Evolutionary conservation across 305 asterid genomes (phyloP).

Genomic region (Rubia occidens): DNA sequence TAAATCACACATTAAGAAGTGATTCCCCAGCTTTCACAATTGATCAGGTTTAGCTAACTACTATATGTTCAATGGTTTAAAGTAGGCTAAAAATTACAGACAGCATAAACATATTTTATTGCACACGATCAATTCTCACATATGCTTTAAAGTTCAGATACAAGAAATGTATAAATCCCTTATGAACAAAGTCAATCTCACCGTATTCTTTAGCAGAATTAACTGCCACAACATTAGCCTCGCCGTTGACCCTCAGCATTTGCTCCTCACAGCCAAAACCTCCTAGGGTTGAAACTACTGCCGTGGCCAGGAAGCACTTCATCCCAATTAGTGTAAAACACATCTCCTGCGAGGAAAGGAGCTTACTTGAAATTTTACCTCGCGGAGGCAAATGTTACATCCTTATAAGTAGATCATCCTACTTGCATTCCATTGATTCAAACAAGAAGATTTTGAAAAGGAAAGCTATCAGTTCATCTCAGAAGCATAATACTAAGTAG

Average conservation of each 20-base stretch:
- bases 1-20: too few relatives aligned
- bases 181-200: constrained; percentile 19
- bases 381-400: background rate
- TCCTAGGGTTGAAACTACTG: constrained; percentile 92
- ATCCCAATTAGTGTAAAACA: constrained; percentile 86
- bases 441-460: background rate
- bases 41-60: too few relatives aligned
- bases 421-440: background rate
- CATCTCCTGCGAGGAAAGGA: constrained; percentile 59
- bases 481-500: background rate
- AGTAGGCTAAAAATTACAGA: too few relatives aligned
- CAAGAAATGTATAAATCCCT: background rate
- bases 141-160: too few relatives aligned
- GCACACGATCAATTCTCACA: too few relatives aligned
- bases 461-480: background rate
- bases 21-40: too few relatives aligned
- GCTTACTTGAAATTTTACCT: constrained; percentile 9
- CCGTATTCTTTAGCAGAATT: constrained; percentile 89
- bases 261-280: constrained; percentile 95
- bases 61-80: too few relatives aligned
- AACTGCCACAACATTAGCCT: constrained; percentile 85
- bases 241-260: constrained; percentile 89
- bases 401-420: background rate
- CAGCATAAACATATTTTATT: too few relatives aligned
- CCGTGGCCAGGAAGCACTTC: constrained; percentile 80